Conservation (phyloP, 1,284 basidiomycete genomes). For the Ustilago lituana region DNA sequence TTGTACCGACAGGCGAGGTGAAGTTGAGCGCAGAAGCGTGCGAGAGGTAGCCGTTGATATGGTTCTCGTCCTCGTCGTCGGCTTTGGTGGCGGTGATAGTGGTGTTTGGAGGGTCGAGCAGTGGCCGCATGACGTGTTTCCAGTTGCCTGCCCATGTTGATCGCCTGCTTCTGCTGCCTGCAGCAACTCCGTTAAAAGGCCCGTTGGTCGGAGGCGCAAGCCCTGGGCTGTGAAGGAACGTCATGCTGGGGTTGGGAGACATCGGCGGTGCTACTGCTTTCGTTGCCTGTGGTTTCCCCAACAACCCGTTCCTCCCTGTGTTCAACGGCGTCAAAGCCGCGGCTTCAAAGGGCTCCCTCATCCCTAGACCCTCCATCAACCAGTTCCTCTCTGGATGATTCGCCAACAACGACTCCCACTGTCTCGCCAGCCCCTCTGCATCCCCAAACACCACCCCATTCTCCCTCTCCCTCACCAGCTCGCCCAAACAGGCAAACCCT, state of each 20-base stretch:
- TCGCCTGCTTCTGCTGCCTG: constrained; percentile 2
- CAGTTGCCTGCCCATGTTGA: constrained; percentile 56
- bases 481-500: constrained; percentile 83
- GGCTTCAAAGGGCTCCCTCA: constrained; percentile 29
- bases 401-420: constrained; percentile 71
- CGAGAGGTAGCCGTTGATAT: neutral
- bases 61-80: neutral
- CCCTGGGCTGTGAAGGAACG: constrained; percentile 44
- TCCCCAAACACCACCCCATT: constrained; percentile 84
- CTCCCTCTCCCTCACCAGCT: constrained; percentile 82
- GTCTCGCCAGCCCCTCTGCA: constrained; percentile 76
- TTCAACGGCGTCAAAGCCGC: neutral
- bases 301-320: neutral
- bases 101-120: constrained; percentile 22
- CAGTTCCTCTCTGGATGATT: constrained; percentile 27
- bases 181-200: neutral
- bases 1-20: neutral
- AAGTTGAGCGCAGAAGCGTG: constrained; percentile 21
- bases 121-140: constrained; percentile 53
- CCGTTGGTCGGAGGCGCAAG: constrained; percentile 3
- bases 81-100: too few species aligned
- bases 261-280: constrained; percentile 15
- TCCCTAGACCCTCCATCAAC: constrained; percentile 24
- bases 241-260: constrained; percentile 45
- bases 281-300: neutral